Evolutionary conservation across 768 basidiomycete genomes (phyloP), one percentile per base, ranked within the genome.

Genomic region (Tulasnella sp.): DNA sequence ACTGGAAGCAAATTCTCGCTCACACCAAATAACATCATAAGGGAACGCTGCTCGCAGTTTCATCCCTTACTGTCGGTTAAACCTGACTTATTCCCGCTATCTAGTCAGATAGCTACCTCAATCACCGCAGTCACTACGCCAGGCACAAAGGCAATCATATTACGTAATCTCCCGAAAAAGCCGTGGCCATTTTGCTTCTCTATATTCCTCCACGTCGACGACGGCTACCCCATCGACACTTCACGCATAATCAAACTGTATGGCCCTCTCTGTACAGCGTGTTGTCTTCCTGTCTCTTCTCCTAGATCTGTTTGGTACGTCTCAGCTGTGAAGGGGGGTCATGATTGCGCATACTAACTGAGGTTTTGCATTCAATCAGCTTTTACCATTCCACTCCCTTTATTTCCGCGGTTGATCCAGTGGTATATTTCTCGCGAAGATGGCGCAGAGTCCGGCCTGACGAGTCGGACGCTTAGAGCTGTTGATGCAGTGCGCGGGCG

Each of bases 341-440:
- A 15, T 38, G 7, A 38, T 54, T 0, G 38, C 24, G n/a, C 17
- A 44, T 52, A 10, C 17, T 58, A 19, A n/a, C 15, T 15, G 42
- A 15, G 11, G 21, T 19, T 55, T 19, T 10, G 13, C 26, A 51
- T 51, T 26, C 11, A 11, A 13, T 13, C 77, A 78, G 89, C 91
- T 11, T 95, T 94, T 72, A 96, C 91, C 23, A 88, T 95, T 48
- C 93, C 92, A 9, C 77, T 97, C n/a, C 95, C 95, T 21, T 80
- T 97, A 29, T 97, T 97, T 71, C 95, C 95, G n/a, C 82, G 94
- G n/a, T 76, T 98, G 51, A 93, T 96, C 44, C 85, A 94, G 73
- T 92, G 87, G 87, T 94, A 92, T 69, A 84, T 83, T 1, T 71
- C 91, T 80, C 79, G 85, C 64, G 92, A 96, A 29, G 78, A 84